These are phyloP conservation scores for Amphirosellinia nigrospora DNA, from an alignment of 495 filamentous ascomycete species.

Conservation along the genomic window DNA sequence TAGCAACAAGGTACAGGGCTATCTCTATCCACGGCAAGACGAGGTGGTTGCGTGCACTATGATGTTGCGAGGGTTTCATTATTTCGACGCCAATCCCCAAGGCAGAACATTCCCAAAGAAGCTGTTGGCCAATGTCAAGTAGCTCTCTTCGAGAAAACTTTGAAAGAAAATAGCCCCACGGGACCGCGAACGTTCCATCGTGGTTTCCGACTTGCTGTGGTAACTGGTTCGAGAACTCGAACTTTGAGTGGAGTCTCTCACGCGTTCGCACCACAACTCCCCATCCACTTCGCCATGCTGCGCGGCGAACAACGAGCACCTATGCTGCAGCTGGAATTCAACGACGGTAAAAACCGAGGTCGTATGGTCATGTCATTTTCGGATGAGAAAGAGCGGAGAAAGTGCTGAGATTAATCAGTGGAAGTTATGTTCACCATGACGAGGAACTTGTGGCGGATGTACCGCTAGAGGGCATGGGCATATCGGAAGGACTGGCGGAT, in stretches of 20 bases:
- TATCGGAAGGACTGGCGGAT: slow-evolving; percentile 62
- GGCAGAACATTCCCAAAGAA: slow-evolving; percentile 74
- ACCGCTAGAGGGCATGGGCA: slow-evolving; percentile 63
- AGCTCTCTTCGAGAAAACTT: slow-evolving; percentile 71
- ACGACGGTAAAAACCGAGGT: slow-evolving; percentile 66
- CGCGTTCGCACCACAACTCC: slow-evolving; percentile 61
- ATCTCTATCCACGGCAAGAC: slow-evolving; percentile 66
- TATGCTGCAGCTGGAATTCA: slow-evolving; percentile 71
- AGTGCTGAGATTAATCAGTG: slow-evolving; percentile 72
- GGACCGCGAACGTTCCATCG: slow-evolving; percentile 71
- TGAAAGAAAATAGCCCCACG: slow-evolving; percentile 66
- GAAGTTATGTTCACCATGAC: slow-evolving; percentile 63
- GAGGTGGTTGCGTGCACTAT: slow-evolving; percentile 71
- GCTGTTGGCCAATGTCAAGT: slow-evolving; percentile 71
- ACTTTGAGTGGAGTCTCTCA: slow-evolving; percentile 75
- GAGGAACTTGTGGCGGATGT: slow-evolving; percentile 69
- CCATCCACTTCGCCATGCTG: slow-evolving; percentile 75
- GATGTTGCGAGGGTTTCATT: slow-evolving; percentile 71
- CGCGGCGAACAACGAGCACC: slow-evolving; percentile 70
- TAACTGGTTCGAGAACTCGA: slow-evolving; percentile 77
- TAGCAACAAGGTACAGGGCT: slow-evolving; percentile 71
- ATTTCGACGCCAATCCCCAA: slow-evolving; percentile 70
- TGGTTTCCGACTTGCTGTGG: slow-evolving; percentile 75
- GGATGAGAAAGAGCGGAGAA: slow-evolving; percentile 68
- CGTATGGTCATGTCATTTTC: slow-evolving; percentile 78